phyloP scores from a whole-genome alignment of 2,329 filamentous ascomycete genomes.

The Rhexocercosporidium sp. region DNA sequence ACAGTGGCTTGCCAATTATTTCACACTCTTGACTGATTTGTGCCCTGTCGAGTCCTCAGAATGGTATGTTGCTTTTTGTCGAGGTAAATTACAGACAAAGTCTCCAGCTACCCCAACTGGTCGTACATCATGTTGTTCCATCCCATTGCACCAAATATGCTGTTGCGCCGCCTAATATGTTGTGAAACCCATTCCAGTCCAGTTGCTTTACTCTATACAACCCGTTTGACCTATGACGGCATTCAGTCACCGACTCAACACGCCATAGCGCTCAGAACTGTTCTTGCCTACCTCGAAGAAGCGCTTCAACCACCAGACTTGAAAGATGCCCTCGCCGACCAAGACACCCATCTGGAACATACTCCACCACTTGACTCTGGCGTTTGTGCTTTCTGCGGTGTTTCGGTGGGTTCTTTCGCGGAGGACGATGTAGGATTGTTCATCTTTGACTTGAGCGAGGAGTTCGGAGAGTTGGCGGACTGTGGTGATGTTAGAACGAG shows the following conservation, averaged over 20 bases:
- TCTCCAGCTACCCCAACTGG: conserved; percentile 9
- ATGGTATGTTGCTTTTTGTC: conserved; percentile 16
- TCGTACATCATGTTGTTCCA: conserved; percentile 25
- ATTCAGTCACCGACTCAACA: conserved; percentile 40
- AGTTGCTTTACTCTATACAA: conserved; percentile 53
- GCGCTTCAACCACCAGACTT: conserved; percentile 98
- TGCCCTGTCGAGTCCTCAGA: not conserved
- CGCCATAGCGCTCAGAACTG: conserved; percentile 39
- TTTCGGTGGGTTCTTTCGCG: conserved; percentile 97
- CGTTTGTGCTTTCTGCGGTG: conserved; percentile 98
- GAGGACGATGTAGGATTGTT: conserved; percentile 95
- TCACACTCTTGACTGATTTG: not conserved
- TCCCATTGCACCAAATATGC: conserved; percentile 22
- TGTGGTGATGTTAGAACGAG: conserved; percentile 44
- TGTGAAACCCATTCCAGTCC: conserved; percentile 26
- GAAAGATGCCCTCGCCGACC: conserved; percentile 91
- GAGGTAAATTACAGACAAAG: conserved; percentile 24
- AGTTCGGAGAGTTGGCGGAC: conserved; percentile 85
- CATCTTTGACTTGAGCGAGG: conserved; percentile 91
- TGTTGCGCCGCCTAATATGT: conserved; percentile 34
- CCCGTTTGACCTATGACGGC: conserved; percentile 61
- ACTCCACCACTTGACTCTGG: conserved; percentile 99
- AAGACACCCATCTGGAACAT: conserved; percentile 92
- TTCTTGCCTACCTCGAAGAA: conserved; percentile 80
- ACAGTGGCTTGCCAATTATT: not conserved